Evolutionary conservation across 768 basidiomycete genomes (phyloP).

Genomic region (Strobilomyces echinocephalus): DNA sequence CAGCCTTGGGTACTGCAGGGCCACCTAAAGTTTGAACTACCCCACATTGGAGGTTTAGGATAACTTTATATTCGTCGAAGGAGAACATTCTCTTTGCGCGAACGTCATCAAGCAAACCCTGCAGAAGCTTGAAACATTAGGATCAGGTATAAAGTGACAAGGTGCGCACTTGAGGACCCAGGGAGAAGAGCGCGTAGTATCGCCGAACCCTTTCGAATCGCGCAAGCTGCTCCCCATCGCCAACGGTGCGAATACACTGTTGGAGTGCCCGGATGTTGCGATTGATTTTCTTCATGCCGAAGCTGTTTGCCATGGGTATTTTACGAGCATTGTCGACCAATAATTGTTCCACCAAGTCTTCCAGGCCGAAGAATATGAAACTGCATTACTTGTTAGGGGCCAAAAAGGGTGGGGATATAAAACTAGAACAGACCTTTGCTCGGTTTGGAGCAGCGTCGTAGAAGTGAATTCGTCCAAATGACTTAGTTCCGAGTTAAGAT

Average conservation of each 20-base stretch:
- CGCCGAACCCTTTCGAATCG: constrained; percentile 72
- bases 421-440: constrained; percentile 55
- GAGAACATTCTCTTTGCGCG: constrained; percentile 60
- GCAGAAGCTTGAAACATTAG: not conserved
- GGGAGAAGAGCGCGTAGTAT: constrained; percentile 77
- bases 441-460: constrained; percentile 54
- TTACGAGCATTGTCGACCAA: constrained; percentile 71
- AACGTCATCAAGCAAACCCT: constrained; percentile 78
- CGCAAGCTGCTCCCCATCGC: constrained; percentile 52
- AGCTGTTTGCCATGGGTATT: constrained; percentile 62
- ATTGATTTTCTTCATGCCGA: constrained; percentile 81
- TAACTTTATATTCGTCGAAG: constrained; percentile 90
- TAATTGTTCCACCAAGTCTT: constrained; percentile 77
- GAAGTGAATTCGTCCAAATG: constrained; percentile 69
- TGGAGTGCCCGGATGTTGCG: constrained; percentile 89
- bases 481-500: constrained; percentile 77
- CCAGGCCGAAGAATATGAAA: constrained; percentile 84
- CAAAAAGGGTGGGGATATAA: not conserved
- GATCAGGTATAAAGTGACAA: not conserved
- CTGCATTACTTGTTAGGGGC: constrained; percentile 36
- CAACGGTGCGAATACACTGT: constrained; percentile 80
- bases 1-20: constrained; percentile 45
- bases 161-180: constrained; percentile 63
- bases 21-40: constrained; percentile 60
- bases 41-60: constrained; percentile 86